Evolutionary conservation across 2,329 filamentous ascomycete genomes (phyloP).

Genomic region (Cadophora sp.): DNA sequence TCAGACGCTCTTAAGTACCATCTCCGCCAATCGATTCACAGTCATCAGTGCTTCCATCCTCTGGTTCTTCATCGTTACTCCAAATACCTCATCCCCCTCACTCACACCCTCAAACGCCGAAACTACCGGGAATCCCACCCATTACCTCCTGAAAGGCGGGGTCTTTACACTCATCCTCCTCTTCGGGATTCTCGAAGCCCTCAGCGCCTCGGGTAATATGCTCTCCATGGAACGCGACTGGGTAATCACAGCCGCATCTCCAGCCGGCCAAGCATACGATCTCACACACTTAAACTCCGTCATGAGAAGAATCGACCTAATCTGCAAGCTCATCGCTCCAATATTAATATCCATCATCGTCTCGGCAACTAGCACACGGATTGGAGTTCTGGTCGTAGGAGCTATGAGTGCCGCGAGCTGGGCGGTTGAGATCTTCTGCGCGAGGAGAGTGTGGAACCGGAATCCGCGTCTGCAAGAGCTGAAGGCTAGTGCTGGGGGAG

Average conservation of each 20-base stretch:
- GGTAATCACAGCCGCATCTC: conserved; percentile 49
- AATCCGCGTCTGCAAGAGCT: conserved; percentile 42
- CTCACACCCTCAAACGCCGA: neutral
- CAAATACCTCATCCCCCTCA: conserved; percentile 4
- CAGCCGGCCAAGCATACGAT: conserved; percentile 46
- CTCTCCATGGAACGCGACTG: conserved; percentile 57
- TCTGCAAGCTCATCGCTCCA: conserved; percentile 62
- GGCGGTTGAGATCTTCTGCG: conserved; percentile 50
- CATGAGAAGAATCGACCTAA: conserved; percentile 63
- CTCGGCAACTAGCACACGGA: conserved; percentile 49
- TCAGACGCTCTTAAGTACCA: conserved; percentile 50
- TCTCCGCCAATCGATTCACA: conserved; percentile 50
- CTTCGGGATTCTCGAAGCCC: conserved; percentile 51
- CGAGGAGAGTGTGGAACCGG: conserved; percentile 50
- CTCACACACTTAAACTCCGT: conserved; percentile 56
- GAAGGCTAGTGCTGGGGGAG: conserved; percentile 34
- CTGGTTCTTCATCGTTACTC: conserved; percentile 48
- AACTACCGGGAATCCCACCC: neutral
- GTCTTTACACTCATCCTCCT: conserved; percentile 48
- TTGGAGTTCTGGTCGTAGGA: conserved; percentile 55
- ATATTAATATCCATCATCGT: conserved; percentile 57
- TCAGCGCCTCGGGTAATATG: conserved; percentile 52
- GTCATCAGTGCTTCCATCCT: conserved; percentile 50
- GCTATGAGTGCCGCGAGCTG: conserved; percentile 52
- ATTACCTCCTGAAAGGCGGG: conserved; percentile 39